Evolutionary conservation across 768 basidiomycete genomes (phyloP).

Genomic region (Agrocybe chaxingu): DNA sequence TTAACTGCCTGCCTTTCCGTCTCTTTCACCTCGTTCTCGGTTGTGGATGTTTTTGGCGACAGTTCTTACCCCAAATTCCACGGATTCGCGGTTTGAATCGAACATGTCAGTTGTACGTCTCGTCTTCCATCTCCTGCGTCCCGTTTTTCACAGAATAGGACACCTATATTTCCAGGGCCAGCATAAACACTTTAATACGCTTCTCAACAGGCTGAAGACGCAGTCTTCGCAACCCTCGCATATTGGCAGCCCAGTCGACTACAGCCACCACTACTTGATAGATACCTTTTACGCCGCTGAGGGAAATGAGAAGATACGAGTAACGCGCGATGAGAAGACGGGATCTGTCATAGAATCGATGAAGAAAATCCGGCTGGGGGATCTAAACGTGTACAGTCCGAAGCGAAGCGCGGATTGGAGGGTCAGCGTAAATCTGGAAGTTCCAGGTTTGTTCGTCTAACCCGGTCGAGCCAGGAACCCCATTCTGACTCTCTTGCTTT

Average conservation of each 20-base stretch:
- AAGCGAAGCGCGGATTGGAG: slow-evolving; percentile 87
- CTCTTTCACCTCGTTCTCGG: slow-evolving; percentile 2
- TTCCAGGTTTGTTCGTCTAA: slow-evolving; percentile 58
- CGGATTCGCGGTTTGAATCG: slow-evolving; percentile 79
- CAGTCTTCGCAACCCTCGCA: slow-evolving; percentile 50
- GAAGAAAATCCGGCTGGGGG: slow-evolving; percentile 79
- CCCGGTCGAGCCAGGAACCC: neutral
- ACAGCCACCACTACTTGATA: slow-evolving; percentile 72
- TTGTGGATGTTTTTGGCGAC: slow-evolving; percentile 6
- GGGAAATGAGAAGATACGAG: slow-evolving; percentile 64
- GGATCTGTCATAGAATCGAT: slow-evolving; percentile 61
- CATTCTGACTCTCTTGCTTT: neutral
- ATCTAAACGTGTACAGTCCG: slow-evolving; percentile 86
- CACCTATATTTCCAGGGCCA: slow-evolving; percentile 51
- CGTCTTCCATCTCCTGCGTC: slow-evolving; percentile 6
- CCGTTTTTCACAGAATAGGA: slow-evolving; percentile 8
- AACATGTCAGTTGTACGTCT: slow-evolving; percentile 84
- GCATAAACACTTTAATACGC: slow-evolving; percentile 81
- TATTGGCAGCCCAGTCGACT: slow-evolving; percentile 58
- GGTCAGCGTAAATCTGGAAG: slow-evolving; percentile 89
- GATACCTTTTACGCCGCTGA: slow-evolving; percentile 73
- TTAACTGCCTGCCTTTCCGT: slow-evolving; percentile 5
- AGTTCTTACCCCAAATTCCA: slow-evolving; percentile 67
- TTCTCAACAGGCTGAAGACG: slow-evolving; percentile 80
- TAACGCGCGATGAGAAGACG: slow-evolving; percentile 80